Evolutionary conservation across 306 rosid genomes (phyloP).

Genomic region (Gastrolobium bilobum): DNA sequence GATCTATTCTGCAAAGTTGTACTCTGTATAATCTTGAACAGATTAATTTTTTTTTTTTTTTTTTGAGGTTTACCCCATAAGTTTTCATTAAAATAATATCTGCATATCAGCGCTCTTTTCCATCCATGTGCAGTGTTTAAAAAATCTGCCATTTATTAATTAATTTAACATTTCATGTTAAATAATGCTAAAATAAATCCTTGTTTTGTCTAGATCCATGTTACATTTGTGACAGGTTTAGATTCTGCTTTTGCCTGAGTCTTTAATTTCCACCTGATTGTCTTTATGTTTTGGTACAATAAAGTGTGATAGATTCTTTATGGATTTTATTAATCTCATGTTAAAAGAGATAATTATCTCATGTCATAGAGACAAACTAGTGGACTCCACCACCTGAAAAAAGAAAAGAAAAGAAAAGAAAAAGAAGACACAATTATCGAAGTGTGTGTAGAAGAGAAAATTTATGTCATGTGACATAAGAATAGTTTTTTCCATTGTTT

Average conservation of each 20-base stretch:
- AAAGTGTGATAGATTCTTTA: no score
- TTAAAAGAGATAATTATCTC: no score
- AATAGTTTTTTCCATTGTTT: no score
- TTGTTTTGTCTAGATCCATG: slow-evolving; percentile 15
- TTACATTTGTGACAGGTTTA: slow-evolving; percentile 6
- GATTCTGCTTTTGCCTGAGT: slow-evolving; percentile 5
- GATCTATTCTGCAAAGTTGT: slow-evolving; percentile 12
- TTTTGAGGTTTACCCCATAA: slow-evolving; percentile 19
- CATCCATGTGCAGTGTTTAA: slow-evolving; percentile 25
- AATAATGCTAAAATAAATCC: not conserved
- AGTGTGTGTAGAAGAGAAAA: no score
- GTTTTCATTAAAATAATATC: not conserved
- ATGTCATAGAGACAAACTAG: no score
- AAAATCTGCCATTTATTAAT: slow-evolving; percentile 9
- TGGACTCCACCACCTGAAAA: no score
- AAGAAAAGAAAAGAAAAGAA: no score
- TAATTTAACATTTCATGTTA: slow-evolving; percentile 14
- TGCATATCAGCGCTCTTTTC: not conserved
- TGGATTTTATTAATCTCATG: no score
- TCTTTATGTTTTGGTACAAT: not conserved
- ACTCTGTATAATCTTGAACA: not conserved
- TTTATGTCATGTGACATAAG: no score
- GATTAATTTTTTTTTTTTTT: not conserved
- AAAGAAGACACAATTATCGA: no score
- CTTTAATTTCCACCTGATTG: slow-evolving; percentile 7